phyloP scores from a whole-genome alignment of 1,284 basidiomycete species.

The Austroboletus niveus region DNA sequence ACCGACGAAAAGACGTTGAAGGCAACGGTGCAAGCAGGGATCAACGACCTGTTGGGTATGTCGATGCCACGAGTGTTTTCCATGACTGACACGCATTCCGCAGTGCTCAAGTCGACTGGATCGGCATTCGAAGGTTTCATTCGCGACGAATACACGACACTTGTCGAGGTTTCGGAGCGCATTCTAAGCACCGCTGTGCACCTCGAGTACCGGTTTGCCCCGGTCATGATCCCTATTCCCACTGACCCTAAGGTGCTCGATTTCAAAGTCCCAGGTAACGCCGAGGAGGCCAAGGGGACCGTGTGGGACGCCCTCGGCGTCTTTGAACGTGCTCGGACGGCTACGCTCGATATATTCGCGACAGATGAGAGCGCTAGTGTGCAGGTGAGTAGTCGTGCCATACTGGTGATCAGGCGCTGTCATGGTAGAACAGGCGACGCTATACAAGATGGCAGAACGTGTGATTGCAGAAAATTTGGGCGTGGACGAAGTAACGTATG shows the following conservation, averaged over 20 bases:
- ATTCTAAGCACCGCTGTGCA: constrained; percentile 87
- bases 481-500: constrained; percentile 61
- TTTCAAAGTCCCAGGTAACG: constrained; percentile 47
- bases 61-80: not conserved
- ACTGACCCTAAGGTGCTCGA: constrained; percentile 48
- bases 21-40: constrained; percentile 65
- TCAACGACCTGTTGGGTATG: constrained; percentile 77
- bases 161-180: constrained; percentile 79
- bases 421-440: constrained; percentile 61
- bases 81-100: not conserved
- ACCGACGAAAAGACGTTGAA: constrained; percentile 56
- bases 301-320: constrained; percentile 63
- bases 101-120: constrained; percentile 89
- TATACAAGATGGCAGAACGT: constrained; percentile 85
- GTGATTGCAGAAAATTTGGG: constrained; percentile 67
- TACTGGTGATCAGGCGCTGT: not conserved
- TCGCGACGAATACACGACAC: constrained; percentile 87
- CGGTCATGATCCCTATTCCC: constrained; percentile 46
- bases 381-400: constrained; percentile 53
- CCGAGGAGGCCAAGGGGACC: constrained; percentile 41
- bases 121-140: constrained; percentile 85
- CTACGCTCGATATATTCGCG: constrained; percentile 84
- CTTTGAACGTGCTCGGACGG: constrained; percentile 54
- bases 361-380: constrained; percentile 88
- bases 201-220: constrained; percentile 63